Conservation (phyloP, 2,329 filamentous ascomycete species). For the Cytospora paraplurivora region DNA sequence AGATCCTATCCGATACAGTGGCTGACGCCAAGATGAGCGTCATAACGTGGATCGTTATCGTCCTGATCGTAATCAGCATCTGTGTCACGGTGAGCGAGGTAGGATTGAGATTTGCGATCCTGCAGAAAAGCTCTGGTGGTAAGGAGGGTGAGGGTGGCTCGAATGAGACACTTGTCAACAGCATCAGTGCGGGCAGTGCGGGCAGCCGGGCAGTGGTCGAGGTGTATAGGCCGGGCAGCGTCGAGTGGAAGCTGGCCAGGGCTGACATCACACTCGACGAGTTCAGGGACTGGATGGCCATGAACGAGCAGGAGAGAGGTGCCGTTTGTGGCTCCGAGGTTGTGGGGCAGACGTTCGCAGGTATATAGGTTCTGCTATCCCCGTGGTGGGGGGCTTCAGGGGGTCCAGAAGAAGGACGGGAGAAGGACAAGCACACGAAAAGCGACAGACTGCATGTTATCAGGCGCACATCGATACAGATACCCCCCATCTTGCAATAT, state of each 20-base stretch:
- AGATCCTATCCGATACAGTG: constrained; percentile 90
- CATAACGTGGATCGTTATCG: constrained; percentile 98
- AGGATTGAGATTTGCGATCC: constrained; percentile 77
- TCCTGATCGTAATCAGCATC: constrained; percentile 89
- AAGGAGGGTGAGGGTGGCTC: constrained; percentile 18
- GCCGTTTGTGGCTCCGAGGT: constrained; percentile 35
- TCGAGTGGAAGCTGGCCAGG: constrained; percentile 30
- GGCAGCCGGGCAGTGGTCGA: not conserved
- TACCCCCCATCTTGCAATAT: constrained; percentile 3
- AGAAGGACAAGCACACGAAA: not conserved
- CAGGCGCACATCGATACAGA: not conserved
- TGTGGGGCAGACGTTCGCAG: constrained; percentile 37
- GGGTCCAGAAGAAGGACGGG: not conserved
- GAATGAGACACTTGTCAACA: not conserved
- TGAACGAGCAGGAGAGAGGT: constrained; percentile 35
- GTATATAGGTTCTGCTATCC: constrained; percentile 28
- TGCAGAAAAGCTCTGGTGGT: constrained; percentile 46
- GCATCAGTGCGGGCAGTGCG: constrained; percentile 2
- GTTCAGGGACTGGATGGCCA: constrained; percentile 33
- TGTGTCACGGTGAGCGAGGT: constrained; percentile 90
- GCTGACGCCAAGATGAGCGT: constrained; percentile 93
- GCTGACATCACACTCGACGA: constrained; percentile 37
- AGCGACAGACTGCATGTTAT: not conserved
- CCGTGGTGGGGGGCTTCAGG: not conserved
- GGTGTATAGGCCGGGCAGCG: constrained; percentile 24